phyloP scores from a whole-genome alignment of 164 flowering plant genomes.

The Dillenia turbinata region DNA sequence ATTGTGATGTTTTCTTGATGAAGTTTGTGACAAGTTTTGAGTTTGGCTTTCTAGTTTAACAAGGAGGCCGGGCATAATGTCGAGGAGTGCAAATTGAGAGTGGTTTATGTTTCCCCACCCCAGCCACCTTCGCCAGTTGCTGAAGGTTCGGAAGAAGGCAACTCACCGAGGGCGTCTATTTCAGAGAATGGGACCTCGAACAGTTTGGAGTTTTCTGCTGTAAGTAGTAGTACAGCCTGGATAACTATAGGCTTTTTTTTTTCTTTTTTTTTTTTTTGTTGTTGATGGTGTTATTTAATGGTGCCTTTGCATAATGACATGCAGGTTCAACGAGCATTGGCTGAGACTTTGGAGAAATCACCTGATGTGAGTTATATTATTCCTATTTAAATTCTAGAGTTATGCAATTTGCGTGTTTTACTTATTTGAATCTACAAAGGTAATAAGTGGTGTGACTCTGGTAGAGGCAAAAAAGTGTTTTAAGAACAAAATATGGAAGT shows the following conservation, averaged over 20 bases:
- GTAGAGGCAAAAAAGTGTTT: too few relatives aligned
- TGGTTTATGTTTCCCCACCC: slow-evolving; percentile 54
- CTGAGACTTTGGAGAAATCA: slow-evolving; percentile 19
- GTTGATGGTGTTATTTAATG: background rate
- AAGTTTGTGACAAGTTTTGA: background rate
- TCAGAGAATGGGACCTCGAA: slow-evolving; percentile 41
- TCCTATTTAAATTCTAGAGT: too few relatives aligned
- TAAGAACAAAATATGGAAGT: too few relatives aligned
- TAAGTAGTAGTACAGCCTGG: slow-evolving; percentile 10
- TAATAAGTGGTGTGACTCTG: too few relatives aligned
- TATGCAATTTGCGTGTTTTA: too few relatives aligned
- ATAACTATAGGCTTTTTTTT: background rate
- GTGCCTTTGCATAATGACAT: background rate
- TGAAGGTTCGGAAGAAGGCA: slow-evolving; percentile 61
- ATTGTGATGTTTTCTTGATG: background rate
- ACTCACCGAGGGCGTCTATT: slow-evolving; percentile 41
- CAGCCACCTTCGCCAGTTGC: slow-evolving; percentile 60
- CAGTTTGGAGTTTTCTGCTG: slow-evolving; percentile 26
- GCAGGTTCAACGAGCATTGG: slow-evolving; percentile 12
- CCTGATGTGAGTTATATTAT: slow-evolving; percentile 14
- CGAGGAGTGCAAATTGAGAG: slow-evolving; percentile 47
- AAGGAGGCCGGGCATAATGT: slow-evolving; percentile 5
- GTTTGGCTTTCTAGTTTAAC: slow-evolving; percentile 4
- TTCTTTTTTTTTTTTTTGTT: too few relatives aligned
- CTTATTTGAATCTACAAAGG: too few relatives aligned